Conservation (phyloP, 352 stramenopile species). For the Phytophthora fragariaefolia region DNA sequence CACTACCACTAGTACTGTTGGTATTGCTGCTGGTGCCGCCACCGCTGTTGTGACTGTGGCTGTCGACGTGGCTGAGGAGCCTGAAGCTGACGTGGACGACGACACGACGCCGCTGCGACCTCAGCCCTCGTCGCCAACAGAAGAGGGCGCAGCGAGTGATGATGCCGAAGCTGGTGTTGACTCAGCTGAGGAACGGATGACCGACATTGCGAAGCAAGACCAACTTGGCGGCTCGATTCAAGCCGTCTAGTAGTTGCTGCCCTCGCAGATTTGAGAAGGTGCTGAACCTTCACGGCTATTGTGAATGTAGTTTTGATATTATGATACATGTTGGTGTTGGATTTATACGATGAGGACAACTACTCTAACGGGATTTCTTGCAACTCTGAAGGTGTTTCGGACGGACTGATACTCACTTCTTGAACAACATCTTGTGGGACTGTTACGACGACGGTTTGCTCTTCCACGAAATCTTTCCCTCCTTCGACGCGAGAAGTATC, state of each 20-base stretch:
- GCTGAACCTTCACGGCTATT: neutral
- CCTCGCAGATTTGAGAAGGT: neutral
- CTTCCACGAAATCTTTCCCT: constrained; percentile 1
- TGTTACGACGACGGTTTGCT: constrained; percentile 27
- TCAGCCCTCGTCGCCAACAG: constrained; percentile 8
- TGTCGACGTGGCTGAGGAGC: constrained; percentile 24
- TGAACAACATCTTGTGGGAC: constrained; percentile 19
- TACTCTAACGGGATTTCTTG: constrained; percentile 28
- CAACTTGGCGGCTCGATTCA: constrained; percentile 24
- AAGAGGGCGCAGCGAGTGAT: constrained; percentile 2
- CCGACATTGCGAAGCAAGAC: constrained; percentile 2
- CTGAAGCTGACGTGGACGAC: constrained; percentile 12
- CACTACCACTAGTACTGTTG: too few species aligned
- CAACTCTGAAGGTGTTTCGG: constrained; percentile 3
- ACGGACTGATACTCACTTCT: constrained; percentile 19
- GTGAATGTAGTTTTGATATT: constrained; percentile 32
- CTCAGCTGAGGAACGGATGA: neutral
- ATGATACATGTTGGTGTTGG: constrained; percentile 37
- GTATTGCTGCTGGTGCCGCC: constrained; percentile 8
- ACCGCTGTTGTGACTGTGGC: constrained; percentile 1
- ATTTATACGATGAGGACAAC: neutral
- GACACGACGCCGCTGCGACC: constrained; percentile 15
- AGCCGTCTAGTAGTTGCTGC: constrained; percentile 22
- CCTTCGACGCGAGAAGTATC: neutral
- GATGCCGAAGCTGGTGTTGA: constrained; percentile 11